Percentiles rank a stretch among this genome's conserved stretches.
Evolutionary conservation across 768 basidiomycete species (phyloP).

Genomic region (Hygrocybe coccinea): DNA sequence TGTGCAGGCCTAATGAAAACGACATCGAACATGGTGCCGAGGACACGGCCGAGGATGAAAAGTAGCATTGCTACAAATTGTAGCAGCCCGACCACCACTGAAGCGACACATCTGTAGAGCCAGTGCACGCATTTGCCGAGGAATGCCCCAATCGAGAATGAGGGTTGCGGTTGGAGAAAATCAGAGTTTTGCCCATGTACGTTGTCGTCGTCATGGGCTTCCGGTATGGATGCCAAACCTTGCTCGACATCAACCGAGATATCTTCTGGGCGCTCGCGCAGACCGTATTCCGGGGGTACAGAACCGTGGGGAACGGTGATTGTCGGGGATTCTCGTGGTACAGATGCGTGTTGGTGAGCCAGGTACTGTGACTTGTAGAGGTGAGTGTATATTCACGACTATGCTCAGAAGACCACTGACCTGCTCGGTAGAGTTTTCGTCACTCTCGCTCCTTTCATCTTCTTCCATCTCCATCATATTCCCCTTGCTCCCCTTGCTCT

Average conservation of each 20-base stretch:
- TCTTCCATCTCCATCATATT: conserved; percentile 47
- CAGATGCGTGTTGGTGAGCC: conserved; percentile 34
- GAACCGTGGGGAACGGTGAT: conserved; percentile 36
- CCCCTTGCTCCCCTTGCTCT: conserved; percentile 35
- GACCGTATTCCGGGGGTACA: conserved; percentile 22
- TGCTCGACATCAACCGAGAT: conserved; percentile 41
- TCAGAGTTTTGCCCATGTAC: conserved; percentile 23
- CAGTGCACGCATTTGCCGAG: conserved; percentile 39
- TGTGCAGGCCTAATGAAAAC: conserved; percentile 45
- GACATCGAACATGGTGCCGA: conserved; percentile 48
- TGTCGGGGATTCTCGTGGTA: conserved; percentile 32
- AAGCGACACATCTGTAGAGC: conserved; percentile 20
- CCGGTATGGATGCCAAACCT: conserved; percentile 58
- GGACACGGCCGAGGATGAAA: conserved; percentile 42
- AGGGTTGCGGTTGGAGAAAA: conserved; percentile 22
- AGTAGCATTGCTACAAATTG: conserved; percentile 26
- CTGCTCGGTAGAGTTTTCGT: conserved; percentile 32
- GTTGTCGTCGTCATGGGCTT: conserved; percentile 47
- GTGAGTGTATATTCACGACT: conserved; percentile 3
- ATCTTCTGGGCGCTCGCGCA: conserved; percentile 23
- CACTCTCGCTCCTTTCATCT: conserved; percentile 46
- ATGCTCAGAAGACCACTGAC: conserved; percentile 20
- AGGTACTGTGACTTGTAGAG: conserved; percentile 16
- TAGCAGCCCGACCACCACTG: conserved; percentile 23
- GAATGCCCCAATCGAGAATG: conserved; percentile 41